Evolutionary conservation across 768 basidiomycete species (phyloP).

Genomic region (Rubroboletus pulcherrimus): DNA sequence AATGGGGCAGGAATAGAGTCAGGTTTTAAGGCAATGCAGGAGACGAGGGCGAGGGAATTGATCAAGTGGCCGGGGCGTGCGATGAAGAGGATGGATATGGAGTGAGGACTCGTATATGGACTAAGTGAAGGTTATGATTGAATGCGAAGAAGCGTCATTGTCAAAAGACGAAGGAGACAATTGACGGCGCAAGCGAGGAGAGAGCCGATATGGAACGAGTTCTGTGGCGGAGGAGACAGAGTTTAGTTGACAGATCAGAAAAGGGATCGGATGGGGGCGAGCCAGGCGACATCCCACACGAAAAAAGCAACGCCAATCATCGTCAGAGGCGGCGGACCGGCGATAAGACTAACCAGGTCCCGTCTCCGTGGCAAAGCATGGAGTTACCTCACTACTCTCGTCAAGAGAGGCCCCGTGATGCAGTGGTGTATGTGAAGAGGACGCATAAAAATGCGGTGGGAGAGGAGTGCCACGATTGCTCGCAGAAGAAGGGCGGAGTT

Average conservation of each 20-base stretch:
- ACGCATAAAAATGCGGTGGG: not conserved
- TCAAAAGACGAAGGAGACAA: not conserved
- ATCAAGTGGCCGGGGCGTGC: not conserved
- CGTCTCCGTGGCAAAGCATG: not conserved
- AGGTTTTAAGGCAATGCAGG: not conserved
- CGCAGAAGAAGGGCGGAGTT: not conserved
- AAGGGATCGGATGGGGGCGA: not conserved
- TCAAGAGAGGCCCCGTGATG: too few relatives aligned
- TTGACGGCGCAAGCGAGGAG: not conserved
- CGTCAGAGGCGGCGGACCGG: conserved; percentile 5
- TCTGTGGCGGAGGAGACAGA: not conserved
- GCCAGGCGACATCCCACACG: not conserved
- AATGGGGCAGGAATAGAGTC: not conserved
- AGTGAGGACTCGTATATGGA: not conserved
- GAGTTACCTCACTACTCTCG: not conserved
- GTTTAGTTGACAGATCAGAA: not conserved
- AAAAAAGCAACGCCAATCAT: conserved; percentile 22
- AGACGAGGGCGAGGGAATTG: not conserved
- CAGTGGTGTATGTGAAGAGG: too few relatives aligned
- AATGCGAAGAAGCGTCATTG: conserved; percentile 5
- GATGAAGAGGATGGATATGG: not conserved
- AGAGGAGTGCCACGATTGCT: not conserved
- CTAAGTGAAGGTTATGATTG: conserved; percentile 1
- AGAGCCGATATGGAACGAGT: not conserved
- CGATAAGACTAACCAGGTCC: conserved; percentile 12